These are phyloP conservation scores for Trametes cubensis DNA, from an alignment of 768 basidiomycete species.

Conservation along the genomic window DNA sequence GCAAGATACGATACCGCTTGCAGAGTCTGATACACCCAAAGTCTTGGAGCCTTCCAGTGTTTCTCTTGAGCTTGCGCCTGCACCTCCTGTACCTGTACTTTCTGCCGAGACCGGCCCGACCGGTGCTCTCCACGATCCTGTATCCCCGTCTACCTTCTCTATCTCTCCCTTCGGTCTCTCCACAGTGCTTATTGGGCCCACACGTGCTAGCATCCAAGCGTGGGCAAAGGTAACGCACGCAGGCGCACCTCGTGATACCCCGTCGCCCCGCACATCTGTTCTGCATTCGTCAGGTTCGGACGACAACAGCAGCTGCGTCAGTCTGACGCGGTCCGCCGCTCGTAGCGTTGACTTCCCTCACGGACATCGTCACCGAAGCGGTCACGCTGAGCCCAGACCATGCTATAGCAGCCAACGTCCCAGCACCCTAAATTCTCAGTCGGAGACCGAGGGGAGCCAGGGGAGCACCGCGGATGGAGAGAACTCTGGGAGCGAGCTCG, in stretches of 20 bases:
- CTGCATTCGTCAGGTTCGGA: constrained; percentile 1
- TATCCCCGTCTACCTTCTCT: background rate
- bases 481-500: constrained; percentile 7
- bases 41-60: background rate
- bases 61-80: background rate
- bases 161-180: background rate
- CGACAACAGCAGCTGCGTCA: constrained; percentile 1
- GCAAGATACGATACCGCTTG: background rate
- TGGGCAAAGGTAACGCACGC: constrained; percentile 19
- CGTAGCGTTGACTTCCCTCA: background rate
- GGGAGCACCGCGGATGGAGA: constrained; percentile 18
- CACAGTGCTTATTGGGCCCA: constrained; percentile 11
- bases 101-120: background rate
- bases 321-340: constrained; percentile 7
- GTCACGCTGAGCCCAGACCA: background rate
- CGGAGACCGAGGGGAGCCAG: constrained; percentile 4
- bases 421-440: background rate
- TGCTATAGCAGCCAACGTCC: background rate
- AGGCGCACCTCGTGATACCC: constrained; percentile 10
- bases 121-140: background rate
- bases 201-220: constrained; percentile 19
- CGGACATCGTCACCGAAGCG: background rate
- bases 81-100: background rate
- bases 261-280: background rate
- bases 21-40: background rate